Base-by-base conservation (phyloP, 305 asterid species). In the Solanum chacoense region DNA sequence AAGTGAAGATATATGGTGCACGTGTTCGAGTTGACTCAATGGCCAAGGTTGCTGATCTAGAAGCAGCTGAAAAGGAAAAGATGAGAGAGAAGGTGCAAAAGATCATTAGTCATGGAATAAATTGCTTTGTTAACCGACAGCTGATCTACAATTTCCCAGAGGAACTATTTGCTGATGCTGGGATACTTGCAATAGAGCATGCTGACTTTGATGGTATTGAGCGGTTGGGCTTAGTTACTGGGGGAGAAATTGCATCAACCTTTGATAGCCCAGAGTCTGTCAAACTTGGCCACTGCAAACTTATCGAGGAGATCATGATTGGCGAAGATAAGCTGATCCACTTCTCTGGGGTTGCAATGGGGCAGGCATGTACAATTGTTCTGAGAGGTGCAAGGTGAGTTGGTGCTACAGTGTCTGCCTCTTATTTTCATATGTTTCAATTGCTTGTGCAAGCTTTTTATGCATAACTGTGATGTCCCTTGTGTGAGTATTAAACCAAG, bases 171-270 rank as follows among this genome's bases (percentile, higher is more conserved):
- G 99, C 99, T 84, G 98, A 96, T 91, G 95, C 99, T 85, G 98
- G 98, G 78, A 90, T 96, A 72, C 98, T 96, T 35, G 99, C 99
- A 42, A 96, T 97, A 84, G 99, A 96, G 93, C 99, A 97, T 93
- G 99, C 99, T 77, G 99, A 97, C 90, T 97, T 97, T 92, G 99
- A 97, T 91, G 99, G 99, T 81, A 97, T 97, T 85, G 99, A 97
- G 92, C 95, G 99, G 4, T 92, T 97, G 87, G 99, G 93, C 87
- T 97, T 97, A 87, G 99, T 97, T 88, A 97, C 99, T 72, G 99
- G 99, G 4, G 99, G 99, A 88, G 99, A 97, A 75, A 97, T 97
- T 73, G 97, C 99, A 22, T 97, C 99, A 26, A 97, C 99, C 73
- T 97, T 97, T 89, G 99, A 96, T 88, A 97, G 93, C 91, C 99